Conservation (phyloP, 2,329 filamentous ascomycete species). For the Clarireedia paspali region DNA sequence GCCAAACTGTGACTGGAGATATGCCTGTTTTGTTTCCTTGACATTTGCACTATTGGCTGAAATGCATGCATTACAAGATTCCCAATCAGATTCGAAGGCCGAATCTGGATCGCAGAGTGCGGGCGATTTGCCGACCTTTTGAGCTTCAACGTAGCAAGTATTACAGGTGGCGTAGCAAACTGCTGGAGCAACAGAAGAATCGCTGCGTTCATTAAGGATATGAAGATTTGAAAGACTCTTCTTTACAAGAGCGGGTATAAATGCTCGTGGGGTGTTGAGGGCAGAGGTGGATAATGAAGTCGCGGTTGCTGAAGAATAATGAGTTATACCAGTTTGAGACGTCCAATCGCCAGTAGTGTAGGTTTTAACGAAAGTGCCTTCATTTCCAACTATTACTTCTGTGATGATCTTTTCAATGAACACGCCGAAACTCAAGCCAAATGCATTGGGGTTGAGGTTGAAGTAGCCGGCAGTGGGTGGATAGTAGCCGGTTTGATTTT, state of each 20-base stretch:
- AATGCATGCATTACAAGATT: conserved; percentile 32
- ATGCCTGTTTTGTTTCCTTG: conserved; percentile 5
- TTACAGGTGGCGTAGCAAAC: conserved; percentile 49
- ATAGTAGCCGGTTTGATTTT: conserved; percentile 42
- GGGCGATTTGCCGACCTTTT: conserved; percentile 39
- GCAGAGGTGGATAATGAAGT: conserved; percentile 2
- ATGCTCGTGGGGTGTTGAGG: neutral
- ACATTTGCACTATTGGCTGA: conserved; percentile 4
- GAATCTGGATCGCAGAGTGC: conserved; percentile 39
- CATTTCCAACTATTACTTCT: conserved; percentile 25
- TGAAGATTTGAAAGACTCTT: neutral
- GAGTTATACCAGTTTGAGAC: conserved; percentile 42
- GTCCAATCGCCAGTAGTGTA: conserved; percentile 48
- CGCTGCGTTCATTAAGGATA: conserved; percentile 32
- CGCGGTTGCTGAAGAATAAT: conserved; percentile 21
- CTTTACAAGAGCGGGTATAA: neutral
- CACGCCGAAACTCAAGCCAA: conserved; percentile 56
- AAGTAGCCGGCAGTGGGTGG: conserved; percentile 51
- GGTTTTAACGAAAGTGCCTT: conserved; percentile 30
- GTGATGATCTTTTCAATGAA: conserved; percentile 40
- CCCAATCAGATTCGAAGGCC: conserved; percentile 33
- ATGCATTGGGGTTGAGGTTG: conserved; percentile 53
- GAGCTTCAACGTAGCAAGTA: conserved; percentile 38
- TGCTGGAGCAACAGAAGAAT: conserved; percentile 33
- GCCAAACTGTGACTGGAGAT: conserved; percentile 19